Evolutionary conservation across 129 eudicot species (phyloP).

Genomic region (Scalesia atractyloides): DNA sequence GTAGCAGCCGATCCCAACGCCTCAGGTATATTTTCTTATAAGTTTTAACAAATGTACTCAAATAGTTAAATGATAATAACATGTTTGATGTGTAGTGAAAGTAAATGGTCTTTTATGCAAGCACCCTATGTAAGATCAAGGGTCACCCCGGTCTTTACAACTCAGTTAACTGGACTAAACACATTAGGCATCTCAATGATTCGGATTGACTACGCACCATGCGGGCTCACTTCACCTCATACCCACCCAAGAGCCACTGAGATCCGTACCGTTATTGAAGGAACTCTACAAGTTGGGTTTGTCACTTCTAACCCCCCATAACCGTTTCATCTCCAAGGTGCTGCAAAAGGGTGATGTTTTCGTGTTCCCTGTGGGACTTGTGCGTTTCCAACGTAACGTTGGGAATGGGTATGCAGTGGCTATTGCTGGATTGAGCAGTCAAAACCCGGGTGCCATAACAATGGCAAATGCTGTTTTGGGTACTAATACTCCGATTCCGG

Average conservation of each 20-base stretch:
- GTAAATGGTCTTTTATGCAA: constrained; percentile 47
- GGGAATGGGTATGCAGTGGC: constrained; percentile 41
- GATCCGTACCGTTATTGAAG: constrained; percentile 45
- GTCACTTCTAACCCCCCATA: constrained; percentile 42
- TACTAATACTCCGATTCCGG: constrained; percentile 35
- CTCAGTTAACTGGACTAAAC: constrained; percentile 48
- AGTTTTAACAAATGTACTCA: no score
- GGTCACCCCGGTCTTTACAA: constrained; percentile 37
- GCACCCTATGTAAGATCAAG: constrained; percentile 37
- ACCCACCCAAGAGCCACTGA: constrained; percentile 55
- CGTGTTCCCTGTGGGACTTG: constrained; percentile 49
- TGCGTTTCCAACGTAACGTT: constrained; percentile 42
- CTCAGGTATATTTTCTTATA: constrained; percentile 24
- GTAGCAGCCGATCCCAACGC: constrained; percentile 31
- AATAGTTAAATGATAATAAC: neutral
- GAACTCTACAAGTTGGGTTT: constrained; percentile 40
- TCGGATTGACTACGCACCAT: constrained; percentile 46
- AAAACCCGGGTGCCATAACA: constrained; percentile 48
- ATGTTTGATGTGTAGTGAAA: constrained; percentile 27
- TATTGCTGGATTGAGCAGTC: constrained; percentile 48
- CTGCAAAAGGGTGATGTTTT: constrained; percentile 51
- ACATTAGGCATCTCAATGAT: constrained; percentile 47
- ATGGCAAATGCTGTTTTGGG: constrained; percentile 44
- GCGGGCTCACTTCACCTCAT: constrained; percentile 47
- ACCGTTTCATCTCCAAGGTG: constrained; percentile 41